Conservation (phyloP, 2,329 filamentous ascomycete species). For the Colletotrichum musae region DNA sequence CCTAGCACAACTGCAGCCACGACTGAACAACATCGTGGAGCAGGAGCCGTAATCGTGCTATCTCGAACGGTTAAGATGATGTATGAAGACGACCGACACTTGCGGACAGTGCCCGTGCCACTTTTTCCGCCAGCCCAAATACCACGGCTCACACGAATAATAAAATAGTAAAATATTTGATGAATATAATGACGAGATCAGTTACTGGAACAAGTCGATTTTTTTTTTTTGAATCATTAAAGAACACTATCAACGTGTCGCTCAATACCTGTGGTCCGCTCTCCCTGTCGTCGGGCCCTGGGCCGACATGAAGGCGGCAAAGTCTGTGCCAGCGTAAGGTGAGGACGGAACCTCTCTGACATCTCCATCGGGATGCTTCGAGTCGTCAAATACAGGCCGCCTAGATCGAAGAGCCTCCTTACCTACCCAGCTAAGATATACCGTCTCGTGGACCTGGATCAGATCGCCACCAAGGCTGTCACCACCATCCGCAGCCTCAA, state of each 20-base stretch:
- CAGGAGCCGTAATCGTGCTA: constrained; percentile 53
- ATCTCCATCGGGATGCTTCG: constrained; percentile 19
- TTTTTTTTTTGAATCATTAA: no score
- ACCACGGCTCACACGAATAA: constrained; percentile 35
- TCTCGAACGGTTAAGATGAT: no score
- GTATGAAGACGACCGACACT: constrained; percentile 14
- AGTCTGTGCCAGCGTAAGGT: constrained; percentile 37
- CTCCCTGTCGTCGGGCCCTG: constrained; percentile 2
- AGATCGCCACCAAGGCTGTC: constrained; percentile 44
- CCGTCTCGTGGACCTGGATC: constrained; percentile 54
- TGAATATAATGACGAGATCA: background rate
- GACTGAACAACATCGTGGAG: constrained; percentile 56
- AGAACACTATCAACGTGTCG: background rate
- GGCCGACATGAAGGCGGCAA: constrained; percentile 29
- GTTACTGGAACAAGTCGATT: no score
- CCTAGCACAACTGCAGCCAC: constrained; percentile 56
- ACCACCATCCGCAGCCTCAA: constrained; percentile 48
- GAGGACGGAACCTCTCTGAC: constrained; percentile 21
- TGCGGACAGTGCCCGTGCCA: background rate
- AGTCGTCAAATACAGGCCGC: constrained; percentile 26
- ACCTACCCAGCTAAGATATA: constrained; percentile 53
- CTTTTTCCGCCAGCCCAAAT: constrained; percentile 23
- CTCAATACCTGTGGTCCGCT: constrained; percentile 14
- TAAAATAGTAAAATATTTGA: constrained; percentile 19
- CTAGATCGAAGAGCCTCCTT: constrained; percentile 45